phyloP scores from a whole-genome alignment of 805 yeast species.

The Lipomyces anomalus region DNA sequence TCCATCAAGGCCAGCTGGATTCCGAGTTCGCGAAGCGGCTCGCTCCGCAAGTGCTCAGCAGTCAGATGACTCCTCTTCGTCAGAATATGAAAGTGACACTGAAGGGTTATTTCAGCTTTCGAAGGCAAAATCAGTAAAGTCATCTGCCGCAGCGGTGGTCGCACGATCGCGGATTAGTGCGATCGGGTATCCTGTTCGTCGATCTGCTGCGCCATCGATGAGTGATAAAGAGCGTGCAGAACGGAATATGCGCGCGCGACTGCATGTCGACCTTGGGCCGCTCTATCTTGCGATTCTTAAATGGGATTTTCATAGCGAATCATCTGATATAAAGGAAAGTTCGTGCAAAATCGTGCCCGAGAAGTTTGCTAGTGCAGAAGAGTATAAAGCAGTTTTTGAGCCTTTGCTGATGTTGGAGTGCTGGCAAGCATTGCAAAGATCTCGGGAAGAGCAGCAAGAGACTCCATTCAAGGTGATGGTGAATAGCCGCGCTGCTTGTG shows the following conservation, averaged over 20 bases:
- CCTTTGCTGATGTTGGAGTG: slow-evolving; percentile 84
- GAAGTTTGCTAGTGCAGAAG: slow-evolving; percentile 51
- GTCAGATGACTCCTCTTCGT: slow-evolving; percentile 36
- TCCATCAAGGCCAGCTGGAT: slow-evolving; percentile 49
- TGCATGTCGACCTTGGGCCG: slow-evolving; percentile 72
- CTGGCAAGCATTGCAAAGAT: slow-evolving; percentile 82
- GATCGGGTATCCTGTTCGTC: not conserved
- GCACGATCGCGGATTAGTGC: slow-evolving; percentile 15
- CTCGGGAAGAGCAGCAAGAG: slow-evolving; percentile 55
- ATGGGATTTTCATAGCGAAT: slow-evolving; percentile 62
- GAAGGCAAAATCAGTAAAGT: slow-evolving; percentile 21
- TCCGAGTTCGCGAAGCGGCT: slow-evolving; percentile 32
- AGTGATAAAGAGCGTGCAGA: slow-evolving; percentile 53
- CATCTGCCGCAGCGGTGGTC: not conserved
- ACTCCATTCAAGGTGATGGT: slow-evolving; percentile 60
- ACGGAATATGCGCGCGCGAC: slow-evolving; percentile 69
- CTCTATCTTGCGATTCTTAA: slow-evolving; percentile 60
- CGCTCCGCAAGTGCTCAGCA: slow-evolving; percentile 22
- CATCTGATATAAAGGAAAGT: slow-evolving; percentile 26
- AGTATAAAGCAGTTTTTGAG: slow-evolving; percentile 63
- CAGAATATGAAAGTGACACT: slow-evolving; percentile 39
- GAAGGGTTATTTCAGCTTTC: slow-evolving; percentile 20
- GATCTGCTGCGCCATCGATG: slow-evolving; percentile 25
- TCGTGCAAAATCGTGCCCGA: slow-evolving; percentile 51
- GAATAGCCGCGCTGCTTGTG: slow-evolving; percentile 78